Conservation (phyloP, 2,329 filamentous ascomycete species). For the Colletotrichum cereale region DNA sequence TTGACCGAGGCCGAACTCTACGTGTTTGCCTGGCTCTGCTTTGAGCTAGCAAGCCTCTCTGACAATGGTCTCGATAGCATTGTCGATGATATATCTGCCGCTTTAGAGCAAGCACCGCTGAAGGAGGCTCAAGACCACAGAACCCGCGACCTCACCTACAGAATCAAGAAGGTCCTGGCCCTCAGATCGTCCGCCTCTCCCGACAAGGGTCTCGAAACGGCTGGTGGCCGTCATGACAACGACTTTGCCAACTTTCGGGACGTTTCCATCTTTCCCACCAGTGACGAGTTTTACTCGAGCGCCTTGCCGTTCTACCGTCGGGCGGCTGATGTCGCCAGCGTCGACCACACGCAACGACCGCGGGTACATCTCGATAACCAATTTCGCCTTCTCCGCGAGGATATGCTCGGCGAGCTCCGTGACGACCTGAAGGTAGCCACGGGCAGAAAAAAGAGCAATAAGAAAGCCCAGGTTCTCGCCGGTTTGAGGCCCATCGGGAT, state of each 20-base stretch:
- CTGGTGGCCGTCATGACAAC: constrained; percentile 81
- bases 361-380: constrained; percentile 75
- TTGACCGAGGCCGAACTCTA: constrained; percentile 45
- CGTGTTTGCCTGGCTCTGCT: constrained; percentile 62
- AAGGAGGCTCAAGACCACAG: constrained; percentile 44
- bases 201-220: constrained; percentile 43
- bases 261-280: constrained; percentile 74
- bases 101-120: constrained; percentile 45
- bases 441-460: constrained; percentile 61
- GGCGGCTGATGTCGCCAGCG: constrained; percentile 61
- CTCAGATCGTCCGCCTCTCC: constrained; percentile 44
- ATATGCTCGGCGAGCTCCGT: constrained; percentile 75
- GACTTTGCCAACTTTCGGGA: constrained; percentile 72
- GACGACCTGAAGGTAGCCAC: constrained; percentile 68
- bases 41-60: constrained; percentile 60
- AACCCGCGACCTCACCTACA: constrained; percentile 48
- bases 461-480: constrained; percentile 53
- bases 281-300: constrained; percentile 70
- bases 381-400: constrained; percentile 78
- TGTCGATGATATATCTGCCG: constrained; percentile 43
- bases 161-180: constrained; percentile 54
- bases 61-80: constrained; percentile 43
- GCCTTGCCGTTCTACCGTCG: constrained; percentile 67
- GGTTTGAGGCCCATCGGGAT: constrained; percentile 55
- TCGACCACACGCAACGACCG: constrained; percentile 52